Conservation (phyloP, 139 green algal species). For the Nannochloris sp. region DNA sequence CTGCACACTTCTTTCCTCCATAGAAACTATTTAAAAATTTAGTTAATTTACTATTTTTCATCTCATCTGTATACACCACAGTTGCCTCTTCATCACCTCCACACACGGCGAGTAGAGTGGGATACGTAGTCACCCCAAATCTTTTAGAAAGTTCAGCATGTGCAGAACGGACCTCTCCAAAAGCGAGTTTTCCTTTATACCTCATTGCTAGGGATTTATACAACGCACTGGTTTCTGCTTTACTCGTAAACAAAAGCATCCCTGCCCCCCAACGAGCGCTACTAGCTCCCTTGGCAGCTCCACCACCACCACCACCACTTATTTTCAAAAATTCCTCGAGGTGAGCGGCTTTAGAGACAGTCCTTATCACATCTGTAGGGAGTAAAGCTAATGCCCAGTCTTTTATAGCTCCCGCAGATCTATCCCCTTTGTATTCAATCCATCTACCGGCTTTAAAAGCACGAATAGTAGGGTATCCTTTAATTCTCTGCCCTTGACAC, state of each 20-base stretch:
- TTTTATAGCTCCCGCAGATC: constrained; percentile 42
- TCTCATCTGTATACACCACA: constrained; percentile 19
- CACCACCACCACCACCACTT: background rate
- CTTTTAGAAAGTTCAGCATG: constrained; percentile 5
- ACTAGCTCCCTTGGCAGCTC: constrained; percentile 27
- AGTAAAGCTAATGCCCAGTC: constrained; percentile 62
- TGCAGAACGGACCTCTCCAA: constrained; percentile 32
- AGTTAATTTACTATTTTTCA: constrained; percentile 56
- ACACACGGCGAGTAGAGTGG: constrained; percentile 57
- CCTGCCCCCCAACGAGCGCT: constrained; percentile 48
- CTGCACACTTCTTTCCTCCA: constrained; percentile 49
- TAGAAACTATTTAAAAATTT: constrained; percentile 53
- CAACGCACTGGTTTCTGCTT: constrained; percentile 32
- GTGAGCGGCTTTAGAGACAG: constrained; percentile 4
- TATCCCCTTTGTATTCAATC: constrained; percentile 59
- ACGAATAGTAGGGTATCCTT: constrained; percentile 78
- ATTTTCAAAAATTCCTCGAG: constrained; percentile 22
- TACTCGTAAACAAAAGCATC: constrained; percentile 65
- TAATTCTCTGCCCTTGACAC: constrained; percentile 56
- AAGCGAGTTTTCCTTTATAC: constrained; percentile 46
- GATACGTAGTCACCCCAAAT: constrained; percentile 23
- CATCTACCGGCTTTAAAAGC: constrained; percentile 30
- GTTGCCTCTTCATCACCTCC: constrained; percentile 38
- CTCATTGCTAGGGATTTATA: constrained; percentile 45
- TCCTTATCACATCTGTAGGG: constrained; percentile 33